These are phyloP conservation scores for Lentinula edodes DNA, from an alignment of 768 basidiomycete genomes.

Conservation along the genomic window DNA sequence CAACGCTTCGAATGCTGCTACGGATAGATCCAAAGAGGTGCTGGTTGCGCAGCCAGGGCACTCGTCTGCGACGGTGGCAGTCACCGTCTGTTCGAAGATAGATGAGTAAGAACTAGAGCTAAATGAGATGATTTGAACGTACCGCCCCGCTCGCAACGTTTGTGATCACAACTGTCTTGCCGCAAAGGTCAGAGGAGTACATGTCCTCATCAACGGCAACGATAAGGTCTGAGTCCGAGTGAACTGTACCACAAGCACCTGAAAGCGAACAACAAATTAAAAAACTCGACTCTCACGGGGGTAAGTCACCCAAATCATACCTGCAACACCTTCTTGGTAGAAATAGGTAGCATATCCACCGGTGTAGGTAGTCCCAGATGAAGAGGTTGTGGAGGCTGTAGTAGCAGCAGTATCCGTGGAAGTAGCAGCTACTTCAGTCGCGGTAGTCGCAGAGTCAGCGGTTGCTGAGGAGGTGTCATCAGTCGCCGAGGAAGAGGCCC, in stretches of 20 bases:
- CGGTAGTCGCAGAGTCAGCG: not conserved
- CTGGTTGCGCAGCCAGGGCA: conserved; percentile 47
- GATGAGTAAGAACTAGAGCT: not conserved
- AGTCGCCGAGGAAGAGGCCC: not conserved
- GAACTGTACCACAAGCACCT: conserved; percentile 12
- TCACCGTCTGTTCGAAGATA: conserved; percentile 19
- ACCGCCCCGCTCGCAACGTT: conserved; percentile 55
- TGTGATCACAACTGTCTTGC: conserved; percentile 54
- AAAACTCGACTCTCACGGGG: not conserved
- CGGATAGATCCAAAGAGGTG: conserved; percentile 48
- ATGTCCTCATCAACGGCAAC: conserved; percentile 55
- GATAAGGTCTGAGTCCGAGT: conserved; percentile 54
- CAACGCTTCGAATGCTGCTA: conserved; percentile 37
- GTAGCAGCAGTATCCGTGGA: not conserved
- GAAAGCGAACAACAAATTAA: not conserved
- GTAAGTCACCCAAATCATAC: conserved; percentile 52
- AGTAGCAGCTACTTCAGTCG: not conserved
- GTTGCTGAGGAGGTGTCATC: not conserved
- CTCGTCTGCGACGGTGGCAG: conserved; percentile 46
- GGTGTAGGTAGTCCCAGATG: conserved; percentile 6
- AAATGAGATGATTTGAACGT: not conserved
- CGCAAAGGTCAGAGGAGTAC: conserved; percentile 55
- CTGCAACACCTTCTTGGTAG: conserved; percentile 66
- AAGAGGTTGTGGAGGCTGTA: not conserved
- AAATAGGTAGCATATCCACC: conserved; percentile 59